Conservation (phyloP, 2,329 filamentous ascomycete genomes). For the Pseudogymnoascus sp. region DNA sequence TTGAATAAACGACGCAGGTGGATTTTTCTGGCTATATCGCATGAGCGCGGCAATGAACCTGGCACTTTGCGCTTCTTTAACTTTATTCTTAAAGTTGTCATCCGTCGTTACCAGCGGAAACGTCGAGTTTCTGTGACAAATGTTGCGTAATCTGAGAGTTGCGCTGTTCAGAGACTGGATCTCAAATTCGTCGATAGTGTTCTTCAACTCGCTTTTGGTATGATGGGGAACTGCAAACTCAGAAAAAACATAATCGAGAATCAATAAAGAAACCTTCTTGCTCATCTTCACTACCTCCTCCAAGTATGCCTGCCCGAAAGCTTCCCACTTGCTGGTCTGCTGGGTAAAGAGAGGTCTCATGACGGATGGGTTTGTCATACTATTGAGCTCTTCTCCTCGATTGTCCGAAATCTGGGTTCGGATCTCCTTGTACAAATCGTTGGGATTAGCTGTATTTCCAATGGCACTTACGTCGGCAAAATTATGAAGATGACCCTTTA, state of each 20-base stretch:
- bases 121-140: constrained; percentile 9
- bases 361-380: constrained; percentile 28
- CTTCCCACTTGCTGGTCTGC: constrained; percentile 28
- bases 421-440: constrained; percentile 21
- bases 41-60: constrained; percentile 15
- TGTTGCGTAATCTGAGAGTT: background rate
- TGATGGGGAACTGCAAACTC: background rate
- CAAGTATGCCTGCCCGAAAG: constrained; percentile 23
- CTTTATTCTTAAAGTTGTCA: constrained; percentile 10
- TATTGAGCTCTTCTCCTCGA: constrained; percentile 27
- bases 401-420: constrained; percentile 21
- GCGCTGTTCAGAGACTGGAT: background rate
- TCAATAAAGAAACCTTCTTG: constrained; percentile 13
- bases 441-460: background rate
- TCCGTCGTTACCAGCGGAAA: constrained; percentile 15
- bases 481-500: constrained; percentile 20
- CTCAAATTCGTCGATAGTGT: constrained; percentile 6
- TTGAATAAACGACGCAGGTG: constrained; percentile 2
- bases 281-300: constrained; percentile 15
- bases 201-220: constrained; percentile 7
- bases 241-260: constrained; percentile 17
- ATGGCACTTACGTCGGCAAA: constrained; percentile 21
- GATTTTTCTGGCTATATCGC: constrained; percentile 11
- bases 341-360: constrained; percentile 25
- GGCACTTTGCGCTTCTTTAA: constrained; percentile 10